Evolutionary conservation across 2,329 filamentous ascomycete genomes (phyloP).

Genomic region (Remersonia thermophila): DNA sequence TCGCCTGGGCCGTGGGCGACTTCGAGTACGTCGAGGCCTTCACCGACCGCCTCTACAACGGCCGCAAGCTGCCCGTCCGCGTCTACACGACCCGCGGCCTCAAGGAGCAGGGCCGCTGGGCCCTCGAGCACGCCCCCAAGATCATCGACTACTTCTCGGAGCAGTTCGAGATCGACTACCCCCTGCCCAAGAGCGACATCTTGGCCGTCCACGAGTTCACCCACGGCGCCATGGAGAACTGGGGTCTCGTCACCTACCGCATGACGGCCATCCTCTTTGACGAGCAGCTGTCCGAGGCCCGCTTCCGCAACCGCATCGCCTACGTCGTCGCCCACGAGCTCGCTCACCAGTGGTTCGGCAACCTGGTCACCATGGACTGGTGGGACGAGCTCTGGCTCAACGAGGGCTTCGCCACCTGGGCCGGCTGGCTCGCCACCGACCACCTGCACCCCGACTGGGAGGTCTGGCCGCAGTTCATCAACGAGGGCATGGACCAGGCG

Average conservation of each 20-base stretch:
- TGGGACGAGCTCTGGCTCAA: conserved; percentile 98
- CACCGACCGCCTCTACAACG: conserved; percentile 82
- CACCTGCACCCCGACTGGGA: conserved; percentile 94
- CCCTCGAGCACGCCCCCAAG: conserved; percentile 80
- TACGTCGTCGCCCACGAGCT: conserved; percentile 98
- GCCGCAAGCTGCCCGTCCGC: conserved; percentile 79
- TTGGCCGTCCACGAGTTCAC: conserved; percentile 89
- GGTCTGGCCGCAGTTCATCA: conserved; percentile 94
- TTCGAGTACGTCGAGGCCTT: conserved; percentile 93
- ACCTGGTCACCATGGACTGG: conserved; percentile 96
- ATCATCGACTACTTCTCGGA: conserved; percentile 96
- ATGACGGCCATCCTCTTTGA: conserved; percentile 96
- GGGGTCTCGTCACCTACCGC: conserved; percentile 91
- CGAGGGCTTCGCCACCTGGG: conserved; percentile 96
- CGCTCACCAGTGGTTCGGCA: conserved; percentile 97
- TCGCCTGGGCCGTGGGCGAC: conserved; percentile 91
- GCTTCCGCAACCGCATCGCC: conserved; percentile 85
- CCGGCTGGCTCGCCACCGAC: conserved; percentile 87
- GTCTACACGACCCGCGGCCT: conserved; percentile 95
- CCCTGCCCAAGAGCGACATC: conserved; percentile 81
- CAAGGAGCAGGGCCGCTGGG: conserved; percentile 81
- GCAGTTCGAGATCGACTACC: conserved; percentile 86
- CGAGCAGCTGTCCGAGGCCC: conserved; percentile 76
- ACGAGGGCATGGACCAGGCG: conserved; percentile 85
- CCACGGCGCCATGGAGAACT: conserved; percentile 84